A percentile compares a stretch with the other conserved stretches of the same genome.
Conservation (phyloP, 495 filamentous ascomycete genomes). For the Chaetomium tenue region DNA sequence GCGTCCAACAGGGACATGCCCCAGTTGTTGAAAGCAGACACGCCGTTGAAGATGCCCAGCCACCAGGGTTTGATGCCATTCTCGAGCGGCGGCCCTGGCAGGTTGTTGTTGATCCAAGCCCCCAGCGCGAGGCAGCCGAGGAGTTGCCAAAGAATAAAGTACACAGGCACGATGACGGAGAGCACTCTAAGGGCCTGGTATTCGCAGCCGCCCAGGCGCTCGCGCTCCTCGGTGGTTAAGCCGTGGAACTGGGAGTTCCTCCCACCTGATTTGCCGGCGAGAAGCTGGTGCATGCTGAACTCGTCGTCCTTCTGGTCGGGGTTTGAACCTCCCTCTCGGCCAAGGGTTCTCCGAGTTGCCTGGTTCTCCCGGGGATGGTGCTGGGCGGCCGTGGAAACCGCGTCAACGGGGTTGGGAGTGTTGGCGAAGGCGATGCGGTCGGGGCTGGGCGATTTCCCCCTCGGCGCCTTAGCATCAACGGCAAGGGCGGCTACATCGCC, state of each 20-base stretch:
- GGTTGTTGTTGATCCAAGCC: constrained; percentile 63
- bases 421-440: constrained; percentile 32
- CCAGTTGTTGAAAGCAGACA: constrained; percentile 85
- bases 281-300: constrained; percentile 28
- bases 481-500: not conserved
- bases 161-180: constrained; percentile 66
- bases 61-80: constrained; percentile 68
- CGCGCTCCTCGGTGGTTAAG: constrained; percentile 64
- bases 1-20: constrained; percentile 82
- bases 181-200: constrained; percentile 73
- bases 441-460: not conserved
- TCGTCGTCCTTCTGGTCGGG: constrained; percentile 17
- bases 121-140: constrained; percentile 70
- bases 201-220: constrained; percentile 73
- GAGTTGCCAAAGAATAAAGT: constrained; percentile 71
- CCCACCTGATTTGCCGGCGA: constrained; percentile 46
- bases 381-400: constrained; percentile 17
- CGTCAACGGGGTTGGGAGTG: constrained; percentile 14
- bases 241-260: constrained; percentile 74
- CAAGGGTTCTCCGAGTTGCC: constrained; percentile 14
- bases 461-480: not conserved
- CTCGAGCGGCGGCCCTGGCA: constrained; percentile 51
- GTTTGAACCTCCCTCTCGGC: not conserved
- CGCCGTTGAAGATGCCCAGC: constrained; percentile 67
- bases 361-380: not conserved